Evolutionary conservation across 1,284 basidiomycete species (phyloP).

Genomic region (Cystobasidium slooffiae): DNA sequence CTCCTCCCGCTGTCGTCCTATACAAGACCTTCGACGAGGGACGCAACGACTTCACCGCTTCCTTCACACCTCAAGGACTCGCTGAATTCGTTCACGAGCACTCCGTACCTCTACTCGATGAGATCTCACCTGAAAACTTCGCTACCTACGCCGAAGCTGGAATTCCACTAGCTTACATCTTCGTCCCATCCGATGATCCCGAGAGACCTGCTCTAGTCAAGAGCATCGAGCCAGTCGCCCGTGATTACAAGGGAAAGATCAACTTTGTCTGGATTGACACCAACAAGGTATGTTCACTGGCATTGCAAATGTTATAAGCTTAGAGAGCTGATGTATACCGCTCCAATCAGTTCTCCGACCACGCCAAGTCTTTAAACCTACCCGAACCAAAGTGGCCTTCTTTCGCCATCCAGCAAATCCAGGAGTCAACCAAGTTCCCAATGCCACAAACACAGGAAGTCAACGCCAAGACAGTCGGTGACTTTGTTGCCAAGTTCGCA

Average conservation of each 20-base stretch:
- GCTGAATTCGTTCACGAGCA: conserved; percentile 80
- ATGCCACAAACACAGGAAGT: conserved; percentile 71
- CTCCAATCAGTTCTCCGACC: conserved; percentile 72
- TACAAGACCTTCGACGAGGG: conserved; percentile 95
- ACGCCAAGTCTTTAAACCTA: conserved; percentile 93
- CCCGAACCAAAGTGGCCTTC: conserved; percentile 82
- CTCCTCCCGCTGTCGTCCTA: conserved; percentile 80
- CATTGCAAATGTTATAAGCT: background rate
- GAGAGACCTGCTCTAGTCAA: conserved; percentile 73
- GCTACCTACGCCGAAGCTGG: conserved; percentile 76
- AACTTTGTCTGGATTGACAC: conserved; percentile 99
- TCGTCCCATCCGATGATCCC: conserved; percentile 75
- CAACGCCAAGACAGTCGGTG: conserved; percentile 63
- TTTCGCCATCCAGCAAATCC: conserved; percentile 89
- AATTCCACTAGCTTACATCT: conserved; percentile 92
- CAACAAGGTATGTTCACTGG: conserved; percentile 62
- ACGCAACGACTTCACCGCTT: conserved; percentile 67
- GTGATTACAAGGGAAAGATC: conserved; percentile 79
- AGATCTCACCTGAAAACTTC: conserved; percentile 95
- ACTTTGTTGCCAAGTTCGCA: conserved; percentile 70
- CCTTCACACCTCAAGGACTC: conserved; percentile 66
- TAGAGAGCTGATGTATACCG: conserved; percentile 6
- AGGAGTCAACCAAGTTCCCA: conserved; percentile 86
- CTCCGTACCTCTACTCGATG: conserved; percentile 85
- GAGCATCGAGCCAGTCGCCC: conserved; percentile 74